Evolutionary conservation across 208 protist genomes (phyloP), one percentile per base, ranked within the genome.

Genomic region (Angomonas ambiguus): DNA sequence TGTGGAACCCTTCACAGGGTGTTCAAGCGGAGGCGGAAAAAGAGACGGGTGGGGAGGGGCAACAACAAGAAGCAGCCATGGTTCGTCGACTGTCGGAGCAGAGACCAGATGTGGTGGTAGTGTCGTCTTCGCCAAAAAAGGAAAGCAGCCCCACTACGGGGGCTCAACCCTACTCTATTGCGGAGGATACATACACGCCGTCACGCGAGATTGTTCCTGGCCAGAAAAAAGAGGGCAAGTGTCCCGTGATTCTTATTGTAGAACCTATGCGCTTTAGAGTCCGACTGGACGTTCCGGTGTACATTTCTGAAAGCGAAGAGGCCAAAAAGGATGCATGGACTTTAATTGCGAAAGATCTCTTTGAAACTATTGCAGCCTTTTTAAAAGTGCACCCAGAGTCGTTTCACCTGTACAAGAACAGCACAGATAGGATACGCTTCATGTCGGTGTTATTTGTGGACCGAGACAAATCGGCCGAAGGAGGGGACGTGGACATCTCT

Each of bases 321-420:
- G 6, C 24, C 41, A 34, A 25, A 10, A n/a, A 13, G 2, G 34
- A 22, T 6, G 63, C 72, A 55, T 88, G 82, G 82, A 35, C 83
- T 13, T 51, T 88, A 58, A 32, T 79, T 2, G 76, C 76, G 2
- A 79, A 80, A 58, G 76, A 76, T 34, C 59, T 93, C 2, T 93
- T 82, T 55, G 87, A 93, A 53, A 72, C 61, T 5, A 66, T 93
- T 31, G 83, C 80, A 13, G n/a, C 53, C 2, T 68, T 71, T 22
- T 62, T 93, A 18, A 64, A 67, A 13, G 62, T 85, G 27, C 87
- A 93, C 68, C 87, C 87, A 25, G 74, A 87, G 61, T 68, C 71
- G 8, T 79, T 93, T 51, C 70, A 77, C 56, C 16, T 93, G 20
- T 83, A 67, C 78, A 80, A 62, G 65, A 80, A 59, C 67, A 80